Percentiles rank a stretch among this genome's conserved stretches.
These are phyloP conservation scores for Adansonia gregorii DNA, from an alignment of 441 rosid species.

Conservation along the genomic window DNA sequence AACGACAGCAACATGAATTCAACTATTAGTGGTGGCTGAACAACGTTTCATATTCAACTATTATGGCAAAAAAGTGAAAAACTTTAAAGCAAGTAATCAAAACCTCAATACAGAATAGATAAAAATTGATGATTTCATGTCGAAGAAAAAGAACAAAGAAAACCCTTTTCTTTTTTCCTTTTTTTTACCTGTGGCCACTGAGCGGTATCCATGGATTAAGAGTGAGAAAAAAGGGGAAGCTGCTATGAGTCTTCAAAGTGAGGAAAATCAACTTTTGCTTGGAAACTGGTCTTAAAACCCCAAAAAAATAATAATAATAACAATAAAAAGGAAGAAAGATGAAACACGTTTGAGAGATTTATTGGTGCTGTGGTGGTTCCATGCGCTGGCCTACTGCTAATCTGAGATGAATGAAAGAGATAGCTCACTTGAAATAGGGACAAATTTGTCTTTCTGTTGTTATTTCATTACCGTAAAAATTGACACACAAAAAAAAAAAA, in stretches of 20 bases:
- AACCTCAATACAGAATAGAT: not conserved
- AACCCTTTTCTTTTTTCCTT: conserved; percentile 26
- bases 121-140: conserved; percentile 30
- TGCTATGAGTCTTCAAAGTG: conserved; percentile 21
- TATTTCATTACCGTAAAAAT: not conserved
- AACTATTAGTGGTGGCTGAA: conserved; percentile 28
- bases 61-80: conserved; percentile 22
- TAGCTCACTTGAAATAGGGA: conserved; percentile 17
- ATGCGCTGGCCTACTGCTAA: conserved; percentile 31
- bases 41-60: too few relatives aligned
- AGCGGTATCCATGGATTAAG: conserved; percentile 46
- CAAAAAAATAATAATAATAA: not conserved
- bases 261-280: conserved; percentile 3
- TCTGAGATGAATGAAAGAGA: conserved; percentile 6
- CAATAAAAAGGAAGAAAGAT: not conserved
- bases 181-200: conserved; percentile 56
- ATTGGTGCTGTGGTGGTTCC: conserved; percentile 25
- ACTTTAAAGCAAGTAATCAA: conserved; percentile 11
- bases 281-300: conserved; percentile 25
- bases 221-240: conserved; percentile 7
- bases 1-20: conserved; percentile 32
- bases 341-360: not conserved
- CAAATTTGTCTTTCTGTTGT: conserved; percentile 23
- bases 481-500: too few relatives aligned
- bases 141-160: conserved; percentile 15